Base-by-base conservation (phyloP, 1,284 basidiomycete genomes). In the Uromyces viciae-fabae region DNA sequence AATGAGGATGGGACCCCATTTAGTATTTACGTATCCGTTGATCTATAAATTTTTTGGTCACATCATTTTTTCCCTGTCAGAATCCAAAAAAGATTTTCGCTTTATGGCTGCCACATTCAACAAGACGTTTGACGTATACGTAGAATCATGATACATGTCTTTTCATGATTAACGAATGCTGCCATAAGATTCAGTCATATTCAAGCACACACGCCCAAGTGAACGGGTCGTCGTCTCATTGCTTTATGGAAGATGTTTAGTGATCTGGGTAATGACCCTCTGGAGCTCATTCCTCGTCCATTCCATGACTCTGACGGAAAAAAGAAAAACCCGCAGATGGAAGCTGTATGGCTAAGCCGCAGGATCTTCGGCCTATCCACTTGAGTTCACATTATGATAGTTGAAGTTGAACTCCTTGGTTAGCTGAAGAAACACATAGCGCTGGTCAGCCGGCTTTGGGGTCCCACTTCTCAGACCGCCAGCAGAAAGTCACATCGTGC, bases 1-100 rank as follows among this genome's bases (percentile, higher is more conserved):
- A 11, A 71, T 46, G 42, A 52, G 46, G 28, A 19, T 43, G 68
- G 66, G 66, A 31, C 68, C 68, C 68, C 68, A 71, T 71, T 64
- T 22, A 49, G 46, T 11, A 49, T 11, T 49, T 22, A 11, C 42
- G 68, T 71, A 49, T 49, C 38, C 43, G 38, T 52, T 52, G 43
- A 71, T 71, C 68, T 71, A 46, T 33, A 49, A 7, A 22, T 31
- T 71, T 71, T 71, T 71, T 38, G 46, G 42, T 71, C 43, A 71
- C 42, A 71, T 71, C 46, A 71, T 71, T 71, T 71, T 71, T 71
- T 64, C 22, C 62, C 64, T 71, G 68, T 71, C 68, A 71, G 40
- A 36, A 52, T 49, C 31, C 68, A 49, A 22, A 71, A 71, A 71
- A 11, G 68, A 71, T 71, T 46, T 71, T 28, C 68, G 68, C 46